These are phyloP conservation scores for Blastobotrys ciferrii DNA, from an alignment of 1,139 yeast genomes.

Conservation along the genomic window DNA sequence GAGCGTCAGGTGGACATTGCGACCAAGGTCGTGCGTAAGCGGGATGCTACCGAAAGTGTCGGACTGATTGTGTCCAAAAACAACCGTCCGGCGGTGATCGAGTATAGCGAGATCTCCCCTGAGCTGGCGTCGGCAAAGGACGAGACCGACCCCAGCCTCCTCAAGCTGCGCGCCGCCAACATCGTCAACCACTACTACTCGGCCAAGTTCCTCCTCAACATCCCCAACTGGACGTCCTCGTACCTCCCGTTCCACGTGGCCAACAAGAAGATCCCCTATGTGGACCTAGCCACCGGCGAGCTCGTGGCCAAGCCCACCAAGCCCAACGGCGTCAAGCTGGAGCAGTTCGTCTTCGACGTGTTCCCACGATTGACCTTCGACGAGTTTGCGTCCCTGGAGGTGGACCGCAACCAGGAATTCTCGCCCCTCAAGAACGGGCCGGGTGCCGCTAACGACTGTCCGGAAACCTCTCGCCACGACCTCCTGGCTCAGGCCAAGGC, in stretches of 20 bases:
- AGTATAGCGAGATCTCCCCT: constrained; percentile 82
- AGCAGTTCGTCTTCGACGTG: constrained; percentile 96
- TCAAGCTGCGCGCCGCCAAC: constrained; percentile 88
- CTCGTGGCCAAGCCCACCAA: constrained; percentile 54
- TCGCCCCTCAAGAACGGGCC: constrained; percentile 92
- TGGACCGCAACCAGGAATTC: constrained; percentile 78
- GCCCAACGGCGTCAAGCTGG: constrained; percentile 91
- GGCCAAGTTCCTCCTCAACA: constrained; percentile 58
- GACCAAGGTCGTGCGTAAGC: constrained; percentile 92
- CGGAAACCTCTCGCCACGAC: constrained; percentile 73
- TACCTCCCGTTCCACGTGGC: constrained; percentile 91
- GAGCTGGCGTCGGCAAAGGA: constrained; percentile 68
- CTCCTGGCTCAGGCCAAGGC: constrained; percentile 67
- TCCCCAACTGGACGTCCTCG: constrained; percentile 69
- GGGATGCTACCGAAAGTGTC: constrained; percentile 82
- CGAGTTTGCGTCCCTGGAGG: constrained; percentile 92
- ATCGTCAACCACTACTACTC: constrained; percentile 96
- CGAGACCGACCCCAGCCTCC: constrained; percentile 47
- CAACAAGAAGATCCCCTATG: constrained; percentile 75
- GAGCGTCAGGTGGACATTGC: constrained; percentile 66
- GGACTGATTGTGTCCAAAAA: constrained; percentile 77
- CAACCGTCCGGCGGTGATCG: constrained; percentile 83
- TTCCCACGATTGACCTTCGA: constrained; percentile 72
- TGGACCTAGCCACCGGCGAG: constrained; percentile 49
- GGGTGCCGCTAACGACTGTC: constrained; percentile 78